Evolutionary conservation across 2,329 filamentous ascomycete genomes (phyloP).

Genomic region (Teratosphaeria epicoccoides): DNA sequence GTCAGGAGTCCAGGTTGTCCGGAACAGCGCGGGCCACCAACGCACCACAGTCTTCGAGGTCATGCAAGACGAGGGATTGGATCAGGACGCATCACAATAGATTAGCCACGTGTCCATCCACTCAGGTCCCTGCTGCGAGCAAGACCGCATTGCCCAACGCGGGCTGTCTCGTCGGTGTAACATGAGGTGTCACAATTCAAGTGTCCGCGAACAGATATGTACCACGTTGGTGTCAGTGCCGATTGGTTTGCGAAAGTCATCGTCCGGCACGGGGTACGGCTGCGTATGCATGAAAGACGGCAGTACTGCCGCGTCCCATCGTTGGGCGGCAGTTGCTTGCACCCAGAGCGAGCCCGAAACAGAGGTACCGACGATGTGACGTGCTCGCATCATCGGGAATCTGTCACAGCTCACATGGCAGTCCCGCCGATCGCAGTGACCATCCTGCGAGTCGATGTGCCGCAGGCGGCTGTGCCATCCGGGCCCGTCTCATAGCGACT

Average conservation of each 20-base stretch:
- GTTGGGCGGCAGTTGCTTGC: background rate
- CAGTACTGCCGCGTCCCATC: background rate
- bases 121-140: background rate
- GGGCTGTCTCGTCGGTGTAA: background rate
- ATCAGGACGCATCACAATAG: background rate
- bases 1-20: too few relatives aligned
- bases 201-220: background rate
- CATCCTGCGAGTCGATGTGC: background rate
- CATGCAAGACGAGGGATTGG: background rate
- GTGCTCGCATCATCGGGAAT: background rate
- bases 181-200: background rate
- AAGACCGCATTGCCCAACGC: background rate
- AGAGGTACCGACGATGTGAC: background rate
- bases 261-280: background rate
- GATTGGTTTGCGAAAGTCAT: background rate
- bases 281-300: background rate
- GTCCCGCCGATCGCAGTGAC: too few relatives aligned
- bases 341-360: background rate
- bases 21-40: too few relatives aligned
- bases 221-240: background rate
- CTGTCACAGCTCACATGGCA: background rate
- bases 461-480: background rate
- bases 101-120: background rate
- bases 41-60: background rate
- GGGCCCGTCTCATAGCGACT: too few relatives aligned